Conservation (phyloP, 2,329 filamentous ascomycete species). For the Thelonectria blattea region DNA sequence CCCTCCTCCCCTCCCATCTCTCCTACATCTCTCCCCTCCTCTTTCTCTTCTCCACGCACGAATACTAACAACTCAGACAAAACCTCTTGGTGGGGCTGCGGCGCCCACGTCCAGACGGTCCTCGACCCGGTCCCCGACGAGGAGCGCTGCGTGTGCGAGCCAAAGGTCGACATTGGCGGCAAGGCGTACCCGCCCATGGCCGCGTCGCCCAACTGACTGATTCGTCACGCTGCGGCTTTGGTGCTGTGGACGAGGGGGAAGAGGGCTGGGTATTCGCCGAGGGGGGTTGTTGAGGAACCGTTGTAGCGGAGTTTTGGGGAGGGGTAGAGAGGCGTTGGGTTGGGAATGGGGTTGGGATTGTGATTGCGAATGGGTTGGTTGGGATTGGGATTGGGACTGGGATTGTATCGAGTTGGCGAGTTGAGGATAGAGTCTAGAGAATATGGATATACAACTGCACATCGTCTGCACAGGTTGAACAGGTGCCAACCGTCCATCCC, state of each 20-base stretch:
- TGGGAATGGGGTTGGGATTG: neutral
- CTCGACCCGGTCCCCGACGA: constrained; percentile 63
- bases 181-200: constrained; percentile 71
- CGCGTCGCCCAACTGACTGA: constrained; percentile 49
- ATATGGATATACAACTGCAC: too few relatives aligned
- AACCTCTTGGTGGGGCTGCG: constrained; percentile 68
- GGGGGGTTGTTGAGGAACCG: constrained; percentile 41
- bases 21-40: neutral
- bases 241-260: constrained; percentile 41
- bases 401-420: neutral
- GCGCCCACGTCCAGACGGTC: constrained; percentile 64
- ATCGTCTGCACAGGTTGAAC: too few relatives aligned
- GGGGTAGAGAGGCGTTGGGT: constrained; percentile 3
- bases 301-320: constrained; percentile 14
- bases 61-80: constrained; percentile 27
- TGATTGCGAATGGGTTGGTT: too few relatives aligned
- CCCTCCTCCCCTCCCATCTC: constrained; percentile 2
- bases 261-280: constrained; percentile 38
- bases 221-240: constrained; percentile 35
- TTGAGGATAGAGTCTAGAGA: neutral
- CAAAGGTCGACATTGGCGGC: constrained; percentile 65
- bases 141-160: constrained; percentile 70
- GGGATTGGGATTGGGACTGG: too few relatives aligned
- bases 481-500: too few relatives aligned
- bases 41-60: neutral